phyloP scores from a whole-genome alignment of 352 stramenopile genomes.

The Thalassiosira exigua region DNA sequence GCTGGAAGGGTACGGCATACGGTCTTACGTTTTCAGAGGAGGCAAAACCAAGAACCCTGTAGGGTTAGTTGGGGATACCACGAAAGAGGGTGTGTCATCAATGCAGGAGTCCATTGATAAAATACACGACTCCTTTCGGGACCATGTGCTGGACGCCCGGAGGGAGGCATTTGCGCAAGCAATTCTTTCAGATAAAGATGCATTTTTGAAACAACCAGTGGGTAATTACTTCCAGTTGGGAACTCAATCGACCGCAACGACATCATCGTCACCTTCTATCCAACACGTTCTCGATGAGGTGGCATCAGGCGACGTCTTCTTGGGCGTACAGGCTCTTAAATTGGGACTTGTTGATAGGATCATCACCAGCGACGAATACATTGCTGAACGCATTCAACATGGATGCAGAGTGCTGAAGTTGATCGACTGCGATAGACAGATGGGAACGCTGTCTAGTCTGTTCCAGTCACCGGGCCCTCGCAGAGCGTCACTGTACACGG shows the following conservation, averaged over 20 bases:
- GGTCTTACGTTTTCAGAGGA: slow-evolving; percentile 70
- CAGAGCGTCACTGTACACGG: neutral
- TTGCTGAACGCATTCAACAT: slow-evolving; percentile 62
- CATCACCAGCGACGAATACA: slow-evolving; percentile 82
- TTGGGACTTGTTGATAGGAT: slow-evolving; percentile 73
- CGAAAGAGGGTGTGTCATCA: slow-evolving; percentile 64
- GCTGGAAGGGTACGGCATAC: slow-evolving; percentile 66
- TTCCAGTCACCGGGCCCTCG: neutral
- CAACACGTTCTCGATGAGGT: slow-evolving; percentile 60
- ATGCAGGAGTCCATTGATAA: slow-evolving; percentile 76
- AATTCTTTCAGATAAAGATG: neutral
- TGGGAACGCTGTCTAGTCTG: neutral
- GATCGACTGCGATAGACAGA: slow-evolving; percentile 45
- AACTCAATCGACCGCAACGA: neutral
- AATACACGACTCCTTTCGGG: slow-evolving; percentile 76
- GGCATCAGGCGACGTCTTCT: slow-evolving; percentile 72
- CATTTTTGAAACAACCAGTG: neutral
- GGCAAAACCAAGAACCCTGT: slow-evolving; percentile 79
- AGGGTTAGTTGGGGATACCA: slow-evolving; percentile 73
- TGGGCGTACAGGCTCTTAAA: slow-evolving; percentile 69
- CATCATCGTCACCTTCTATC: neutral
- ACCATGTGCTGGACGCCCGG: slow-evolving; percentile 64
- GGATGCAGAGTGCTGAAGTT: slow-evolving; percentile 71
- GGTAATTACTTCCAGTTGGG: slow-evolving; percentile 33
- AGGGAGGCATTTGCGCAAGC: slow-evolving; percentile 47